Base-by-base conservation (phyloP, 257 asterid genomes). In the Solanum boliviense region DNA sequence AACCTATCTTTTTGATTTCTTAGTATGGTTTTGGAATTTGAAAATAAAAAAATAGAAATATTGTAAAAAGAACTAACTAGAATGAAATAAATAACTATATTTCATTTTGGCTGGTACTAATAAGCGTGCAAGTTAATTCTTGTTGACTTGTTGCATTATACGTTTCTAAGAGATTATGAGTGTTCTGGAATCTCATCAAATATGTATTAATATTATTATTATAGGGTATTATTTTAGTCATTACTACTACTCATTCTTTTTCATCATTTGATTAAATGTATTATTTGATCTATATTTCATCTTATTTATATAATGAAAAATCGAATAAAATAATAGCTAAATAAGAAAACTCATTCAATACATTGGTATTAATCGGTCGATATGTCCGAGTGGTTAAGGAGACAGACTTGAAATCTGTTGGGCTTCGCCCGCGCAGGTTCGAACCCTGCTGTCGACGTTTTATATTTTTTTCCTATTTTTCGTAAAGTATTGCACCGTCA, bases 371-470 rank as follows among this genome's bases (percentile, higher is more conserved):
- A 8, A 60, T 21, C 1, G 12, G 95, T 93, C 95, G 92, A 91
- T 93, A 93, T 93, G 98, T 94, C 98, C 97, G 96, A 95, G 98
- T 95, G 98, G 97, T 94, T 94, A 94, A 94, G 98, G 97, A 93
- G 98, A 95, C 95, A 93, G 95, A 94, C 97, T 93, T 94, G 98
- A 95, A 93, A 94, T 94, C 95, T 94, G 94, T 91, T 79, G 84
- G 65, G 38, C 84, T 79, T 44, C 84, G 25, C 84, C 84, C 84
- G 38, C 65, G 65, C 65, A 79, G 84, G 84, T 79, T 79, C 65
- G 38, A 79, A 79, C 67, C 65, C 84, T 78, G 84, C 84, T 41
- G 65, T 78, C 36, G 25, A 78, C 84, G 65, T 3, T 6, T 16
- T 52, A 1, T 3, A 21, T 20, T 58, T 58, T 0, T 56, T 56